Evolutionary conservation across 1,284 basidiomycete genomes (phyloP).

Genomic region (Wallemia hederae): DNA sequence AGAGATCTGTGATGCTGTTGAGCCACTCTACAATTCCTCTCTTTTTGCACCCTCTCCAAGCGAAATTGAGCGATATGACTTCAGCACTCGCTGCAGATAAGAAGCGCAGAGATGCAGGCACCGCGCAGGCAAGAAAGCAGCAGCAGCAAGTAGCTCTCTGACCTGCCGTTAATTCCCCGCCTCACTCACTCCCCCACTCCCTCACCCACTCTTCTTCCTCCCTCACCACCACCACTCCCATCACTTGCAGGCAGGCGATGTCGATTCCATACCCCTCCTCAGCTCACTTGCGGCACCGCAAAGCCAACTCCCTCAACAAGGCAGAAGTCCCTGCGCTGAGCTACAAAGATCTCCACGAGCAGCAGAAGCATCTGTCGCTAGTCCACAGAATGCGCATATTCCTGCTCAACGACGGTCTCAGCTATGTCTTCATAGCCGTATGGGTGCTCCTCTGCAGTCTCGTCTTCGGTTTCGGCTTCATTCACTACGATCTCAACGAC

Average conservation of each 20-base stretch:
- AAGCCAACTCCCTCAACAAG: background rate
- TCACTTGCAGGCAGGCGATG: background rate
- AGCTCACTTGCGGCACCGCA: background rate
- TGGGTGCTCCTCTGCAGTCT: slow-evolving; percentile 47
- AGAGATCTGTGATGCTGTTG: no score
- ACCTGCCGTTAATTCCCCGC: background rate
- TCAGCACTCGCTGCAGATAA: no score
- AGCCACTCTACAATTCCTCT: no score
- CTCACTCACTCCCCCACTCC: background rate
- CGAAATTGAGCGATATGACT: no score
- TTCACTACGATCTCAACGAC: slow-evolving; percentile 49
- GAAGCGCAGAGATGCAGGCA: no score
- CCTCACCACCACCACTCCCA: background rate
- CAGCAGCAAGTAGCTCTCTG: no score
- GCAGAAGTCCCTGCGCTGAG: background rate
- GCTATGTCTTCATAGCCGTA: slow-evolving; percentile 32
- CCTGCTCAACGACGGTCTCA: background rate
- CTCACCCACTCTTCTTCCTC: background rate
- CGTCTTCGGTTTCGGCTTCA: slow-evolving; percentile 38
- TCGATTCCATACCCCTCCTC: background rate
- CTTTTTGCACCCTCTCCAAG: no score
- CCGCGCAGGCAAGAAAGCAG: no score
- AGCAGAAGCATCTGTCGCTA: background rate
- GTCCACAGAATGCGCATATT: background rate
- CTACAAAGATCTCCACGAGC: background rate